phyloP scores from a whole-genome alignment of 495 filamentous ascomycete species.

The Glarea lozoyensis region DNA sequence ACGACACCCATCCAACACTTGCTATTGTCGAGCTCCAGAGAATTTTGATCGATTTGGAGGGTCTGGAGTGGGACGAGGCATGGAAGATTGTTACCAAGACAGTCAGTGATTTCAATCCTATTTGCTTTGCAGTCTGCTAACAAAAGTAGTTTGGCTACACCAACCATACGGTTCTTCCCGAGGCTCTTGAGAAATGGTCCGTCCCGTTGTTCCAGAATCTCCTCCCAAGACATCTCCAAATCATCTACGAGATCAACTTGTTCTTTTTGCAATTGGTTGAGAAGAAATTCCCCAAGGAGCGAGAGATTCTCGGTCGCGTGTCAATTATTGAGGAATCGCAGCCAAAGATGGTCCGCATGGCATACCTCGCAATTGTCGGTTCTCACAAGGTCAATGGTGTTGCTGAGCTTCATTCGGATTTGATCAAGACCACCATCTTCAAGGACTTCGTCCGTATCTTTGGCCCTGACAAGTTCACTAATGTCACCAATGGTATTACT shows the following conservation, averaged over 20 bases:
- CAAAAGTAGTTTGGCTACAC: slow-evolving; percentile 73
- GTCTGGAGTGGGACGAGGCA: slow-evolving; percentile 86
- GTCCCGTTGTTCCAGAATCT: slow-evolving; percentile 87
- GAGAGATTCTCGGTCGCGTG: slow-evolving; percentile 73
- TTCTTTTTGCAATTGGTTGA: slow-evolving; percentile 88
- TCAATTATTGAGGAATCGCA: slow-evolving; percentile 96
- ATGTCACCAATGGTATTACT: slow-evolving; percentile 96
- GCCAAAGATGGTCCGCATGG: slow-evolving; percentile 98
- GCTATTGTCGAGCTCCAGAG: slow-evolving; percentile 93
- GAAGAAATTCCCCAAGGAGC: slow-evolving; percentile 78
- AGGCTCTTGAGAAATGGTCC: slow-evolving; percentile 97
- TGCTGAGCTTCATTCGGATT: slow-evolving; percentile 91
- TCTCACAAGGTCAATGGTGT: slow-evolving; percentile 99
- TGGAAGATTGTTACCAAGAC: slow-evolving; percentile 66
- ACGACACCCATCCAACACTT: slow-evolving; percentile 94
- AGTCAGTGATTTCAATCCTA: slow-evolving; percentile 18
- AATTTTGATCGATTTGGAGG: slow-evolving; percentile 83
- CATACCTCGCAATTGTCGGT: slow-evolving; percentile 86
- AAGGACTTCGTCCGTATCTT: slow-evolving; percentile 95
- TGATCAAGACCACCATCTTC: slow-evolving; percentile 98
- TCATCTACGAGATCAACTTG: slow-evolving; percentile 97
- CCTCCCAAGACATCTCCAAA: slow-evolving; percentile 88
- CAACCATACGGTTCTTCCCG: slow-evolving; percentile 95
- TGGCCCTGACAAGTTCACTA: slow-evolving; percentile 93
- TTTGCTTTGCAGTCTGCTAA: slow-evolving; percentile 11